A percentile compares a stretch with the other conserved stretches of the same genome.
Evolutionary conservation across 192 early-diverging fungal species (phyloP).

Genomic region (Glomus cerebriforme): DNA sequence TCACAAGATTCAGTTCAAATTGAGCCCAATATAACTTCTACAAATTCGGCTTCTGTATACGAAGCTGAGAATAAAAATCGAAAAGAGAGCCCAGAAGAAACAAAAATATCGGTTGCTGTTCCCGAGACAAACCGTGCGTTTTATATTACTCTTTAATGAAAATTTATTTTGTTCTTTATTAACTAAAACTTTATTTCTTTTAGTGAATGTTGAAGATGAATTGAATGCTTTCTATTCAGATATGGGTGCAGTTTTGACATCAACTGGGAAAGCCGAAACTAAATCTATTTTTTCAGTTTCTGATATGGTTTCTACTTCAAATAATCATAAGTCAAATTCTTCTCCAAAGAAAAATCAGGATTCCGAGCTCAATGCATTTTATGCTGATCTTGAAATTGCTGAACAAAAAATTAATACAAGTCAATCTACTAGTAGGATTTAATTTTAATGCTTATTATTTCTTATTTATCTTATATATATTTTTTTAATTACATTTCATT

Average conservation of each 20-base stretch:
- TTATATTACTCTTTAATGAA: background rate
- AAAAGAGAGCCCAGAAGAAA: background rate
- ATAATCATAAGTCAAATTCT: background rate
- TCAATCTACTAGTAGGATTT: background rate
- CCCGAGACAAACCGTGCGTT: background rate
- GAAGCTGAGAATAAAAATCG: conserved; percentile 30
- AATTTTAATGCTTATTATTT: background rate
- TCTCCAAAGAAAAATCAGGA: background rate
- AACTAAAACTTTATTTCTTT: background rate
- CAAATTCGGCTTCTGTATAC: background rate
- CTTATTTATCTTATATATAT: background rate
- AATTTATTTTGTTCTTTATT: conserved; percentile 8
- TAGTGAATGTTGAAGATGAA: conserved; percentile 53
- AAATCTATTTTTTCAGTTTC: conserved; percentile 30
- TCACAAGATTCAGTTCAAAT: conserved; percentile 19
- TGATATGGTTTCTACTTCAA: conserved; percentile 25
- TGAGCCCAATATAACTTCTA: conserved; percentile 12
- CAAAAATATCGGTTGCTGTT: conserved; percentile 10
- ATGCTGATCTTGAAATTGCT: background rate
- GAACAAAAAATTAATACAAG: background rate
- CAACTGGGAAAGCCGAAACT: conserved; percentile 18
- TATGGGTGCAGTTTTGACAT: conserved; percentile 43
- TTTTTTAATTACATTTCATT: background rate
- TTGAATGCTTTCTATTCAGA: conserved; percentile 65
- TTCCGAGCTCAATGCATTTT: background rate